These are phyloP conservation scores for Trichoderma koningiopsis DNA, from an alignment of 2,329 filamentous ascomycete species.

Conservation along the genomic window DNA sequence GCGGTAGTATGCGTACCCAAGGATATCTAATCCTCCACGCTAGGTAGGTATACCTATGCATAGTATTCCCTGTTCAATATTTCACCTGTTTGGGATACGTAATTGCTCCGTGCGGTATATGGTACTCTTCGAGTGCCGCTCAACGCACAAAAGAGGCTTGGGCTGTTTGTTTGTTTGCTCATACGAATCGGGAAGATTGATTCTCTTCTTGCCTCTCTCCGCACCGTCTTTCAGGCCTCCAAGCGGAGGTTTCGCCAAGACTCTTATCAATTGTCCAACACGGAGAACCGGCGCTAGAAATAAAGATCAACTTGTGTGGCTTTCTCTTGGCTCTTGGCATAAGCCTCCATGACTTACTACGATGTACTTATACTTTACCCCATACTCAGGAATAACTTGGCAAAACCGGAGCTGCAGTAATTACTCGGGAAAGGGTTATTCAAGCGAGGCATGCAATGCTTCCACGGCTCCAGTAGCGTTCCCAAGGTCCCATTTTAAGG, in stretches of 20 bases:
- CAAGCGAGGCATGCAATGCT: background rate
- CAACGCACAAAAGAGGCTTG: background rate
- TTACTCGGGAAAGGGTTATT: background rate
- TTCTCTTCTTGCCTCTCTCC: background rate
- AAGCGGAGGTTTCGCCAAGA: conserved; percentile 10
- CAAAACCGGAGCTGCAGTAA: background rate
- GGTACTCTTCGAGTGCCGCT: background rate
- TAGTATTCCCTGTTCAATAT: background rate
- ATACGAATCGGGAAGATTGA: background rate
- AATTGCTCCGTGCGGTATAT: background rate
- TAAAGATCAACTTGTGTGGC: background rate
- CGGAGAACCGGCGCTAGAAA: background rate
- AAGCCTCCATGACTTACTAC: background rate
- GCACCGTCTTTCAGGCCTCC: conserved; percentile 6
- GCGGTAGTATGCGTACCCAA: background rate
- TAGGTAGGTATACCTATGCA: background rate
- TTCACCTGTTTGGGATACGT: background rate
- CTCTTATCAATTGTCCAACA: conserved; percentile 9
- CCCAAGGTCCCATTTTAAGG: background rate
- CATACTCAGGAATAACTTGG: background rate
- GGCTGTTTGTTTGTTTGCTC: background rate
- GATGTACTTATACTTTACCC: background rate
- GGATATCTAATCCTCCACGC: background rate
- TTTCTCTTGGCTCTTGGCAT: conserved; percentile 11
- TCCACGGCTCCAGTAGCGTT: background rate